phyloP scores from a whole-genome alignment of 495 filamentous ascomycete species.

The Xylaria cubensis region DNA sequence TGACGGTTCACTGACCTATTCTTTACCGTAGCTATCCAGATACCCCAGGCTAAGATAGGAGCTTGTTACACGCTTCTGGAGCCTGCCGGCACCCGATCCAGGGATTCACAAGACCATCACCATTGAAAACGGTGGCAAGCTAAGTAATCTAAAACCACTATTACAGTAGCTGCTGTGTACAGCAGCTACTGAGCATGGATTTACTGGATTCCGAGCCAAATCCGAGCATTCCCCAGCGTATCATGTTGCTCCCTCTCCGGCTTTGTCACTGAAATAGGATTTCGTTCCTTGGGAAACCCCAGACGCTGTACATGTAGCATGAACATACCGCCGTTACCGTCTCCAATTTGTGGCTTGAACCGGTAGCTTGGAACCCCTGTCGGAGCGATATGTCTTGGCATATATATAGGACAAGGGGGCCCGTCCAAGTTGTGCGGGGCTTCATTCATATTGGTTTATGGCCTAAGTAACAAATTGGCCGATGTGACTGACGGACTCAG shows the following conservation, averaged over 20 bases:
- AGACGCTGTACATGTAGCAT: conserved; percentile 1
- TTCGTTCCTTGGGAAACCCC: not conserved
- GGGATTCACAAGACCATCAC: not conserved
- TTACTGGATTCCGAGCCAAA: conserved; percentile 7
- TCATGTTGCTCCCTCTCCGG: not conserved
- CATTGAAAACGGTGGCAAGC: not conserved
- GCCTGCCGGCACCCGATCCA: not conserved
- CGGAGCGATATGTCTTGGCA: not conserved
- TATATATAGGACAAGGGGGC: not conserved
- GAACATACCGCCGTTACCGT: not conserved
- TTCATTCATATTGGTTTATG: not conserved
- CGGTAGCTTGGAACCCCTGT: conserved; percentile 19
- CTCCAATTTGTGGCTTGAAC: conserved; percentile 15
- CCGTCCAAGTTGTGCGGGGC: not conserved
- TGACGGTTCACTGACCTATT: conserved; percentile 5
- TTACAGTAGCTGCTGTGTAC: not conserved
- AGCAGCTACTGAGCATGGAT: not conserved
- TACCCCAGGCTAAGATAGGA: not conserved
- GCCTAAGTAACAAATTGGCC: not conserved
- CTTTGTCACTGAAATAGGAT: conserved; percentile 1
- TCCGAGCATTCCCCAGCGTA: conserved; percentile 11
- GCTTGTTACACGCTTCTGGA: not conserved
- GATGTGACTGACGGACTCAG: not conserved
- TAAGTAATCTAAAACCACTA: not conserved
- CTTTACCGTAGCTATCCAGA: not conserved